Base-by-base conservation (phyloP, 192 early-diverging fungal species). In the Linnemannia schmuckeri region DNA sequence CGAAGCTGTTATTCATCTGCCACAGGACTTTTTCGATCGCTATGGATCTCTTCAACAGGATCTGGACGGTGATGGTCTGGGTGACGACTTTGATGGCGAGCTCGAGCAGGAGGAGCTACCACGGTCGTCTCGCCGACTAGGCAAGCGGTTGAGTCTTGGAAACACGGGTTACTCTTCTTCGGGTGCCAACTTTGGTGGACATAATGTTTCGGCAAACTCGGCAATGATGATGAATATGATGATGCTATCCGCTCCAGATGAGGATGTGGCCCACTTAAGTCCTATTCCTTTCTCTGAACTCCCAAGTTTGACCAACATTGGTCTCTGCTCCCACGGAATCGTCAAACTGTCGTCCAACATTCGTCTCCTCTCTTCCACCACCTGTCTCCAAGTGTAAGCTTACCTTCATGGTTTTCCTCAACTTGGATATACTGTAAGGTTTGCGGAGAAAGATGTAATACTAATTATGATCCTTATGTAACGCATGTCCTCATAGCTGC, bases 321-420 rank as follows among this genome's bases (percentile, higher is more conserved):
- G 92, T 33, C 87, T 96, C 42, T 96, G 93, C 79, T 88, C 85
- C 38, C 80, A 89, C 55, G 81, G 84, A 10, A 81, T 97, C 61
- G 90, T 93, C 27, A 84, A 85, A 70, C 82, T 97, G 37, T 93
- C 93, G 57, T 90, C 91, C 17, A 95, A 95, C 77, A 94, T 97
- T 74, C 94, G 94, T 15, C 92, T 95, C 54, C 87, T 96, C 12
- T 72, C 73, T 20, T 88, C 89, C 20, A 91, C 93, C 15, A 94
- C 93, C 2, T 89, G 91, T 46, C 82, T 97, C 3, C 91, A 95
- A 75, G 74, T 97, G 95, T 96, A 93, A 90, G 92, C 85, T 18
- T 71, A 42, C 42, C 46, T n/a, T 75, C 69, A 35, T 44, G 74
- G 70, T 22, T 82, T 83, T 73, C 69, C 49, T 55, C 12, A 24